These are phyloP conservation scores for Aspergillus hiratsukae DNA, from an alignment of 2,329 filamentous ascomycete species.

Conservation along the genomic window DNA sequence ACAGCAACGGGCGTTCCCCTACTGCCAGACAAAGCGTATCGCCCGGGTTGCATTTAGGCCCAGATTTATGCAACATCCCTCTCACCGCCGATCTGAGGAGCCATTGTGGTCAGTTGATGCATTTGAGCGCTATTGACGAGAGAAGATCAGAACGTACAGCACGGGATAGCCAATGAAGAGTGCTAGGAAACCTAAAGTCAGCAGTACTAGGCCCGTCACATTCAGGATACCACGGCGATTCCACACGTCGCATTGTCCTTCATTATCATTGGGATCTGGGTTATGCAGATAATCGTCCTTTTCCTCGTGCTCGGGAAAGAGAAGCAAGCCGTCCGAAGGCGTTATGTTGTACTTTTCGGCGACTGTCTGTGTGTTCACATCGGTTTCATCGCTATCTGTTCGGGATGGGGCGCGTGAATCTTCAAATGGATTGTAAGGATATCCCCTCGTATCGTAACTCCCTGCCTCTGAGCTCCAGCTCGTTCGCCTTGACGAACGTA, in stretches of 20 bases:
- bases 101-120: slow-evolving; percentile 1
- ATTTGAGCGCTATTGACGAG: slow-evolving; percentile 3
- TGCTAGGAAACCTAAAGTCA: slow-evolving; percentile 57
- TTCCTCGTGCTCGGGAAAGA: slow-evolving; percentile 69
- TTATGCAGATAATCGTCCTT: slow-evolving; percentile 71
- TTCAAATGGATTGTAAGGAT: slow-evolving; percentile 54
- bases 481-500: slow-evolving; percentile 56
- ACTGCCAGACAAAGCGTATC: slow-evolving; percentile 49
- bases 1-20: slow-evolving; percentile 49
- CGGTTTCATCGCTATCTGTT: slow-evolving; percentile 60
- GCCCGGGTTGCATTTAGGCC: slow-evolving; percentile 27
- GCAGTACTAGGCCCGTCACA: slow-evolving; percentile 57
- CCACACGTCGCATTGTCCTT: slow-evolving; percentile 61
- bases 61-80: slow-evolving; percentile 32
- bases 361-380: slow-evolving; percentile 67
- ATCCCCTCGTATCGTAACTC: slow-evolving; percentile 49
- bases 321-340: slow-evolving; percentile 60
- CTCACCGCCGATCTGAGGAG: slow-evolving; percentile 54
- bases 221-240: slow-evolving; percentile 61
- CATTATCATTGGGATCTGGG: slow-evolving; percentile 60
- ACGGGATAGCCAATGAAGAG: slow-evolving; percentile 68
- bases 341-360: slow-evolving; percentile 70
- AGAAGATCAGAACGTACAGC: slow-evolving; percentile 50
- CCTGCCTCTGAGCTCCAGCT: slow-evolving; percentile 61
- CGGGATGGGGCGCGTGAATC: slow-evolving; percentile 57